A percentile compares a stretch with the other conserved stretches of the same genome.
Conservation (phyloP, 306 rosid species). For the Dryas octopetala region DNA sequence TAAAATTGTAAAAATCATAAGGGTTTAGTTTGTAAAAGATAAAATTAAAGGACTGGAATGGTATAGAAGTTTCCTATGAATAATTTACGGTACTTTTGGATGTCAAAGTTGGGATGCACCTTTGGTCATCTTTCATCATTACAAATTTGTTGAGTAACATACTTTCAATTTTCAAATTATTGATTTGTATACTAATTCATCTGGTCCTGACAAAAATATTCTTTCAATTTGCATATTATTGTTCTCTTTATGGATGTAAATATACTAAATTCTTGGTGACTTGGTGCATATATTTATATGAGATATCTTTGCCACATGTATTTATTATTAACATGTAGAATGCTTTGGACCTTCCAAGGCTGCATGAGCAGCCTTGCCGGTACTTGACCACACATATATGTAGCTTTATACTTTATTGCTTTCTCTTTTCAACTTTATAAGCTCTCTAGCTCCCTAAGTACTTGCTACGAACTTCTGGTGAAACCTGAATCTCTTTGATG, state of each 20-base stretch:
- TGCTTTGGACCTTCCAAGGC: neutral
- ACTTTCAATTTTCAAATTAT: conserved; percentile 3
- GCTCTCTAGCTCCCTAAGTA: neutral
- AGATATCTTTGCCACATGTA: neutral
- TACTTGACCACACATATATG: neutral
- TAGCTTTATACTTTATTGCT: neutral
- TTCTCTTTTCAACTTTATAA: neutral
- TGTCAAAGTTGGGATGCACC: too few species aligned
- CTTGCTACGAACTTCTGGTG: neutral
- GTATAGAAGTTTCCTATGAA: too few species aligned
- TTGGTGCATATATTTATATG: neutral
- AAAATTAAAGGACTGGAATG: too few species aligned
- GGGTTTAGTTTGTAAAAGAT: too few species aligned
- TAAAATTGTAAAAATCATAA: too few species aligned
- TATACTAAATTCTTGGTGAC: neutral
- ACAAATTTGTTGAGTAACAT: neutral
- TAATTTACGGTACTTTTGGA: too few species aligned
- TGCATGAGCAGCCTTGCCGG: neutral
- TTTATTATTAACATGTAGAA: neutral
- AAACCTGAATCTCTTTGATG: neutral
- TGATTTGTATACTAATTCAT: neutral
- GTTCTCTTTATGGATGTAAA: too few species aligned
- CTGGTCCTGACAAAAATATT: neutral
- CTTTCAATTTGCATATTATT: neutral
- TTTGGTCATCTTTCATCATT: too few species aligned